Percentiles rank a stretch among this genome's conserved stretches.
Conservation (phyloP, 495 filamentous ascomycete genomes). For the Gamarada debralockiae region DNA sequence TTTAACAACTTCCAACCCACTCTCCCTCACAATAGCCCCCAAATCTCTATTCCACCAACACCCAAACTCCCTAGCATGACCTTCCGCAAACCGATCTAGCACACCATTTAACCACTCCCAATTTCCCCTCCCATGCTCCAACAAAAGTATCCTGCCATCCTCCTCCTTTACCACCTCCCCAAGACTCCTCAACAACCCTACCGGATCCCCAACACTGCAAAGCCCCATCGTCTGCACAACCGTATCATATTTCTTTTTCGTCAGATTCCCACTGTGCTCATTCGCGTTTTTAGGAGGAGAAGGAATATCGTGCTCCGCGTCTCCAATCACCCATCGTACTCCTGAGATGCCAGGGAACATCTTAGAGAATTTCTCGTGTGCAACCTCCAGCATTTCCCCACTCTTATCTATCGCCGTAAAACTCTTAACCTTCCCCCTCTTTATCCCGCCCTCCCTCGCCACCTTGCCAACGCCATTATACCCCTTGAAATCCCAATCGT, state of each 20-base stretch:
- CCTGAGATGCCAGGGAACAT: constrained; percentile 40
- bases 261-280: constrained; percentile 20
- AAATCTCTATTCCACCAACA: constrained; percentile 99
- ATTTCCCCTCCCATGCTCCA: constrained; percentile 86
- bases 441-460: constrained; percentile 14
- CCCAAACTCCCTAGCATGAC: constrained; percentile 79
- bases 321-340: constrained; percentile 34
- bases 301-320: constrained; percentile 29
- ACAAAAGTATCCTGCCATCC: constrained; percentile 71
- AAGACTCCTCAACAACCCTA: constrained; percentile 57
- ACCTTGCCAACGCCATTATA: constrained; percentile 12
- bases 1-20: constrained; percentile 72
- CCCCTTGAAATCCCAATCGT: constrained; percentile 42
- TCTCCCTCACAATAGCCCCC: constrained; percentile 69
- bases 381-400: constrained; percentile 59
- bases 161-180: constrained; percentile 46
- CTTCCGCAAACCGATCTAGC: constrained; percentile 71
- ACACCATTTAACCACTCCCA: constrained; percentile 74
- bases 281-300: constrained; percentile 18
- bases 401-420: constrained; percentile 61
- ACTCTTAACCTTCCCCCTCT: constrained; percentile 29
- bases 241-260: constrained; percentile 63
- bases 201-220: constrained; percentile 79
- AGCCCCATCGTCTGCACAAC: constrained; percentile 91
- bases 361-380: constrained; percentile 50